Evolutionary conservation across 169 alveolate species (phyloP), one percentile per base, ranked within the genome.

Genomic region (Cryptosporidium ryanae): DNA sequence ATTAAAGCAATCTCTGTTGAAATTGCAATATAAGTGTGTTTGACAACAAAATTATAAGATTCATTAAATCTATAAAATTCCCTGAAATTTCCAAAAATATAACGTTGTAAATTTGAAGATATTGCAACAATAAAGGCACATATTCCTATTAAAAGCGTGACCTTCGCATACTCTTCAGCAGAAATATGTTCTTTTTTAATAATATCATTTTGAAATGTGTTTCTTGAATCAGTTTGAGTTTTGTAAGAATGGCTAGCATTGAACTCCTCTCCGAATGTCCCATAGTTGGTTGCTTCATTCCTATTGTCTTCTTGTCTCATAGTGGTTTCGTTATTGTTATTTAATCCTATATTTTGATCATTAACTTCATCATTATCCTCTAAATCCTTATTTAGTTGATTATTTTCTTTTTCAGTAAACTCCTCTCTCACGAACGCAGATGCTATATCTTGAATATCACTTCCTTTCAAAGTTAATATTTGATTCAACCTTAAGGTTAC

Each of bases 371-470:
- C 87, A 48, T 67, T 38, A 25, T 76, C 87, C 17, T 76, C 87
- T 25, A 76, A 29, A 34, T 76, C 87, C 63, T 61, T 76, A 55
- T 76, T 55, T 13, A 55, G 31, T 29, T 55, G 64, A 18, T 52
- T 76, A 44, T 76, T 76, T 18, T 76, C 87, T 15, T 55, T 76
- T 29, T 76, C 87, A 18, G 50, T 76, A 52, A 76, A 34, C 38
- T 76, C 87, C 32, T 76, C 87, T 21, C 87, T 57, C 3, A 76
- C 59, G 31, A 76, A 76, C 21, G 87, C 87, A n/a, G 76, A 57
- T 29, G 87, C 68, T 32, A 76, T 76, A 25, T 76, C 87, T 25
- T 57, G 46, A 76, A 61, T 48, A 31, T 76, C 87, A 46, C 38
- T 76, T 44, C 65, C 87, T 18, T 61, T 76, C 15, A 76, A 63